Conservation (phyloP, 140 eudicot species). For the Cichorium intybus region DNA sequence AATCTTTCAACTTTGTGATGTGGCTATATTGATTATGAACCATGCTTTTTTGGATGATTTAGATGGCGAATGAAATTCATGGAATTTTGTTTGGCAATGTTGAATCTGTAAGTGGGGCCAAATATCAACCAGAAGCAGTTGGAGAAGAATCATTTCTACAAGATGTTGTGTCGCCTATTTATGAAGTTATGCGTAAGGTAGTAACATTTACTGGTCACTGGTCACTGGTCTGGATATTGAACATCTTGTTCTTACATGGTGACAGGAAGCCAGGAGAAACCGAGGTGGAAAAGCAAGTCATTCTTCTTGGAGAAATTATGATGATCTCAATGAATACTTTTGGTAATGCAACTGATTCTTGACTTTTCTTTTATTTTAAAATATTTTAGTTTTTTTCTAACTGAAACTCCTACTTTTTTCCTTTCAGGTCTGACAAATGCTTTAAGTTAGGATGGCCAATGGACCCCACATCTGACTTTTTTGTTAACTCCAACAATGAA, state of each 20-base stretch:
- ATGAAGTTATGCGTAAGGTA: slow-evolving; percentile 86
- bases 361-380: neutral
- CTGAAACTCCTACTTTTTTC: slow-evolving; percentile 3
- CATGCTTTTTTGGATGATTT: slow-evolving; percentile 3
- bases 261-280: slow-evolving; percentile 88
- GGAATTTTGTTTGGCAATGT: slow-evolving; percentile 74
- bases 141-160: slow-evolving; percentile 76
- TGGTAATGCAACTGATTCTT: slow-evolving; percentile 51
- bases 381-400: neutral
- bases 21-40: slow-evolving; percentile 16
- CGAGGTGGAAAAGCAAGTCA: slow-evolving; percentile 95
- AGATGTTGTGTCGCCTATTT: slow-evolving; percentile 81
- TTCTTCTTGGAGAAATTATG: slow-evolving; percentile 98
- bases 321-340: slow-evolving; percentile 93
- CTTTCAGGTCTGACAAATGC: slow-evolving; percentile 78
- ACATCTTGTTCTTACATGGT: slow-evolving; percentile 24
- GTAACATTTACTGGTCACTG: neutral
- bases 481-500: slow-evolving; percentile 53
- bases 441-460: slow-evolving; percentile 96
- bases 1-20: slow-evolving; percentile 2
- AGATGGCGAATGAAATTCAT: slow-evolving; percentile 86
- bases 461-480: slow-evolving; percentile 78
- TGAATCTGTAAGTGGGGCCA: slow-evolving; percentile 69
- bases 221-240: neutral
- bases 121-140: slow-evolving; percentile 58